A percentile compares a stretch with the other conserved stretches of the same genome.
These are phyloP conservation scores for Populus davidiana DNA, from an alignment of 345 rosid genomes.

Conservation along the genomic window DNA sequence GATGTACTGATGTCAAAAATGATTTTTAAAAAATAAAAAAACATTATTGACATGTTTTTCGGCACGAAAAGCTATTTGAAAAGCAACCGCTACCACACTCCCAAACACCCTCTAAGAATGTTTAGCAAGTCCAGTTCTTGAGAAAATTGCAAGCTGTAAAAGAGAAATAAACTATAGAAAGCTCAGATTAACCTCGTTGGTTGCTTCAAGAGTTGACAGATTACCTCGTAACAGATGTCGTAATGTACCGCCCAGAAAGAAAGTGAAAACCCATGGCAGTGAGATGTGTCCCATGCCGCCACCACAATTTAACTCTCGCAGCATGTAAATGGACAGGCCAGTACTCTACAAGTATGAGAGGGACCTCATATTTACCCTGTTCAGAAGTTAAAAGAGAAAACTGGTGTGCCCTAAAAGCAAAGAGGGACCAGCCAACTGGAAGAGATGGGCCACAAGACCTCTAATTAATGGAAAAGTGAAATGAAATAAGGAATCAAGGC, in stretches of 20 bases:
- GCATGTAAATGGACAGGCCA: background rate
- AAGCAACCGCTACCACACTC: no score
- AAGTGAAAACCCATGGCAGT: background rate
- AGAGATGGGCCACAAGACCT: slow-evolving; percentile 28
- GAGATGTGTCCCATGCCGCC: background rate
- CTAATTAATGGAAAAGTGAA: background rate
- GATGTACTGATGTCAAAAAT: no score
- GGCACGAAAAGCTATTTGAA: no score
- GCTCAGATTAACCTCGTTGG: no score
- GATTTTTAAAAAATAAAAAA: no score
- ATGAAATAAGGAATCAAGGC: background rate
- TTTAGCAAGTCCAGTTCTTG: no score
- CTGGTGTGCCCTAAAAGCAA: background rate
- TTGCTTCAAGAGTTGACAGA: no score
- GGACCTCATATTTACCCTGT: slow-evolving; percentile 4
- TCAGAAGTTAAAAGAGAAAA: background rate
- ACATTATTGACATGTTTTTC: no score
- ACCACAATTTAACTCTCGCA: background rate
- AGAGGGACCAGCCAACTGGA: slow-evolving; percentile 18
- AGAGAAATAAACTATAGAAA: no score
- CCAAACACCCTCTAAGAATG: no score
- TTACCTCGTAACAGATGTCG: background rate
- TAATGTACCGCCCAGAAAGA: no score
- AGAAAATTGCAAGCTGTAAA: no score
- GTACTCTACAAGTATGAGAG: background rate